phyloP scores from a whole-genome alignment of 1,139 yeast genomes.

The Yamadazyma diospyri region DNA sequence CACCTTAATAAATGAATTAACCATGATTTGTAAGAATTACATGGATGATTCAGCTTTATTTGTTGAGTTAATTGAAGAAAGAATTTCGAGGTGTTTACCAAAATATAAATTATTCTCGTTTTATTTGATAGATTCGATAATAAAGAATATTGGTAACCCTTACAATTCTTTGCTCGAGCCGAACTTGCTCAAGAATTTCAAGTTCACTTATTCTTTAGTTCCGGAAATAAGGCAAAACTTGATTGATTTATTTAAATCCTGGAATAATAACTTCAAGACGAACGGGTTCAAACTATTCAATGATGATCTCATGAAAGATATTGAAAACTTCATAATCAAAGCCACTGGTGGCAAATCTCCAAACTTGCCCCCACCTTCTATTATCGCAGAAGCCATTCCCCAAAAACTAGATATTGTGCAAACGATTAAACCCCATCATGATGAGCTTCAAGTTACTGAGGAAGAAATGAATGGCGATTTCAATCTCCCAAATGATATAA shows the following conservation, averaged over 20 bases:
- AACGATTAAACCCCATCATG: background rate
- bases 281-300: constrained; percentile 40
- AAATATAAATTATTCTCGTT: constrained; percentile 36
- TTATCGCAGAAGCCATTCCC: background rate
- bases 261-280: constrained; percentile 25
- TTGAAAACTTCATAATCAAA: constrained; percentile 38
- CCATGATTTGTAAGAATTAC: constrained; percentile 34
- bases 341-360: constrained; percentile 23
- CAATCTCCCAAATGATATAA: constrained; percentile 14
- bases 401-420: background rate
- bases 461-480: constrained; percentile 1
- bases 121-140: constrained; percentile 41
- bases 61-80: constrained; percentile 29
- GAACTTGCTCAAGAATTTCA: constrained; percentile 32
- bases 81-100: constrained; percentile 37
- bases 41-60: constrained; percentile 31
- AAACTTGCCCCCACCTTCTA: background rate
- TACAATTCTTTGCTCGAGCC: constrained; percentile 37
- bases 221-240: constrained; percentile 38
- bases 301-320: constrained; percentile 23
- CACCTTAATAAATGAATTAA: constrained; percentile 38
- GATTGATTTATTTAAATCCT: constrained; percentile 40
- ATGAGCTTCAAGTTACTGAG: background rate
- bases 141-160: constrained; percentile 44
- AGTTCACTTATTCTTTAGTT: constrained; percentile 38